phyloP scores from a whole-genome alignment of 306 rosid species.

The Dicorynia guianensis region DNA sequence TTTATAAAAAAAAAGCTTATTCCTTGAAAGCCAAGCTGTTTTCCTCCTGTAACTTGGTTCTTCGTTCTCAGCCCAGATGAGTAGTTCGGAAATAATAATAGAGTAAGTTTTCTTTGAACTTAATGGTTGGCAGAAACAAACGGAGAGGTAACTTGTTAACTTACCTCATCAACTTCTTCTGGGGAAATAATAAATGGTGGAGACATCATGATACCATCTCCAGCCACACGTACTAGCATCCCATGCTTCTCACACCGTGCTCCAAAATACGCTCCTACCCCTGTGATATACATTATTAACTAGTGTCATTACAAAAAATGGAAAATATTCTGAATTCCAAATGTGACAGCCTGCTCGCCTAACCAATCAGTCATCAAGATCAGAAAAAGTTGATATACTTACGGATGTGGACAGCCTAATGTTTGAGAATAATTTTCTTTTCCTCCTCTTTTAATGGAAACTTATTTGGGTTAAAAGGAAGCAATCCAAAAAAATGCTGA shows the following conservation, averaged over 20 bases:
- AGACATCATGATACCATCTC: constrained; percentile 86
- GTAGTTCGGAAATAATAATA: background rate
- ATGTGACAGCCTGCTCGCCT: constrained; percentile 9
- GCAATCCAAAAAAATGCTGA: background rate
- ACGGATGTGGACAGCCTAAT: background rate
- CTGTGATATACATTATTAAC: constrained; percentile 47
- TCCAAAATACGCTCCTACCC: constrained; percentile 82
- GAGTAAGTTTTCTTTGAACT: background rate
- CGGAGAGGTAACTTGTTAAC: constrained; percentile 9
- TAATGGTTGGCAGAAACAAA: constrained; percentile 21
- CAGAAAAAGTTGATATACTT: no score
- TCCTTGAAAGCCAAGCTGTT: background rate
- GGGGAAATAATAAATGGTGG: constrained; percentile 79
- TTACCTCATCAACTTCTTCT: constrained; percentile 83
- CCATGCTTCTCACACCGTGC: constrained; percentile 79
- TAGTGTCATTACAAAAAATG: constrained; percentile 2
- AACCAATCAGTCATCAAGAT: background rate
- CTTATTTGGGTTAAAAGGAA: background rate
- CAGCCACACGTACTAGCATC: constrained; percentile 83
- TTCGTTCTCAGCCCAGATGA: background rate
- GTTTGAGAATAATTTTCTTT: constrained; percentile 10
- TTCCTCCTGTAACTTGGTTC: background rate
- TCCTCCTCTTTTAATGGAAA: background rate
- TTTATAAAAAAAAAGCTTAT: background rate
- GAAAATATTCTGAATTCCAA: constrained; percentile 24